phyloP scores from a whole-genome alignment of 176 grass and related monocot genomes.

The Lolium multiflorum region DNA sequence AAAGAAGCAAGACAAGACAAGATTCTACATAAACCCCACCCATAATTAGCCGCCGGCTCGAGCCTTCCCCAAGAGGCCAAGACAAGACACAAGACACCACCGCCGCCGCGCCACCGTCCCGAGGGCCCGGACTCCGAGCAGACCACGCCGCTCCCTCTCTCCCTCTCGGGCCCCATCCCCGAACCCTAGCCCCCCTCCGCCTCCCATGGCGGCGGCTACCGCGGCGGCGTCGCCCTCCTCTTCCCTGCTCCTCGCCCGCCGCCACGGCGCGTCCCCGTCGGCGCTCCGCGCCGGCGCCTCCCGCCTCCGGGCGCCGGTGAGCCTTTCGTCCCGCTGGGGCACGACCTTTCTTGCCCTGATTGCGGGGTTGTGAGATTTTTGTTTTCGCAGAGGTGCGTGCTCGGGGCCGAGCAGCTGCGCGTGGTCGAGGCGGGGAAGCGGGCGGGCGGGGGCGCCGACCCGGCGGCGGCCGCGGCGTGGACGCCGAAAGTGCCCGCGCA shows the following conservation, averaged over 20 bases:
- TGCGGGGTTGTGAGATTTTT: not conserved
- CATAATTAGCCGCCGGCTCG: not conserved
- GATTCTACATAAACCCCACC: slow-evolving; percentile 5
- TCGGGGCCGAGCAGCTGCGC: slow-evolving; percentile 51
- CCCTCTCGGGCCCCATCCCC: not conserved
- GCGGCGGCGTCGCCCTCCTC: slow-evolving; percentile 40
- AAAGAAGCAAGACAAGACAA: too few relatives aligned
- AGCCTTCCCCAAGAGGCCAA: not conserved
- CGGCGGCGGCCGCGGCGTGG: slow-evolving; percentile 8
- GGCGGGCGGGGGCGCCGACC: slow-evolving; percentile 13
- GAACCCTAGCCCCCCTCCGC: slow-evolving; percentile 26
- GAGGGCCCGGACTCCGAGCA: slow-evolving; percentile 39
- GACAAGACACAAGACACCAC: not conserved
- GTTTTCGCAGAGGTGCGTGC: slow-evolving; percentile 41
- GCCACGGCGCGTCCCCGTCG: slow-evolving; percentile 19
- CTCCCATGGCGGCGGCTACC: slow-evolving; percentile 51
- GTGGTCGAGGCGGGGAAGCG: slow-evolving; percentile 36
- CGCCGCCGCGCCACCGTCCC: slow-evolving; percentile 27
- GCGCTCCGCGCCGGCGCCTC: slow-evolving; percentile 27
- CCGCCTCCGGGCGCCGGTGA: slow-evolving; percentile 61
- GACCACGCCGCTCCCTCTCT: not conserved
- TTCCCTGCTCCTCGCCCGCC: slow-evolving; percentile 30
- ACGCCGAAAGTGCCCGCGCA: slow-evolving; percentile 31
- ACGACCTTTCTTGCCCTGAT: not conserved
- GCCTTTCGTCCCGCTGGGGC: not conserved